Evolutionary conservation across 176 grass and related monocot genomes (phyloP).

Genomic region (Eragrostis curvula): DNA sequence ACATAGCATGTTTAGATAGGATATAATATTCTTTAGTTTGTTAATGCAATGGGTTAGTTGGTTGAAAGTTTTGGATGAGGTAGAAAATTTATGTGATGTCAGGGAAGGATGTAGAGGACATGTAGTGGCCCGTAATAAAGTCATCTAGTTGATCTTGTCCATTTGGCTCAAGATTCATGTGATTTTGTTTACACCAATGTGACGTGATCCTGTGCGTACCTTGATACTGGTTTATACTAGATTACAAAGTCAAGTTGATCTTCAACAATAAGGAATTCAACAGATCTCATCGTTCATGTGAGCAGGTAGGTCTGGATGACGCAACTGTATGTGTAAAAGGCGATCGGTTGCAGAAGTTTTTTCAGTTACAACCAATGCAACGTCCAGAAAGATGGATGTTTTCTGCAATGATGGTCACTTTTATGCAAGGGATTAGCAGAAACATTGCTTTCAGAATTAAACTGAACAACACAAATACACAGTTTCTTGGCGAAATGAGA

Average conservation of each 20-base stretch:
- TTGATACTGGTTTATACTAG: neutral
- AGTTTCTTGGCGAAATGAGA: too few relatives aligned
- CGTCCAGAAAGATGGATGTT: neutral
- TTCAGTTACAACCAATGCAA: neutral
- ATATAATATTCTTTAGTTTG: neutral
- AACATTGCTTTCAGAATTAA: neutral
- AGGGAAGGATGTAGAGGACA: constrained; percentile 16
- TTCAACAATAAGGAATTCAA: constrained; percentile 31
- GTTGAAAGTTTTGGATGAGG: constrained; percentile 25
- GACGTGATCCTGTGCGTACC: constrained; percentile 27
- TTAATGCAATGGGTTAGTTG: constrained; percentile 22
- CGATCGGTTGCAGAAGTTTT: neutral
- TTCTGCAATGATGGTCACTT: neutral
- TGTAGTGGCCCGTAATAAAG: constrained; percentile 39
- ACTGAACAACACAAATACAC: neutral
- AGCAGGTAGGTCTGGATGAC: neutral
- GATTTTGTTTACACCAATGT: constrained; percentile 30
- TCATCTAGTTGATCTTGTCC: constrained; percentile 28
- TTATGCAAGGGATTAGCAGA: neutral
- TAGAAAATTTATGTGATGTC: constrained; percentile 42
- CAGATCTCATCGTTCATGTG: constrained; percentile 13
- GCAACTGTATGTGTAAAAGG: neutral
- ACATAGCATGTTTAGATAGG: constrained; percentile 34
- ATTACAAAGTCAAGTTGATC: constrained; percentile 19
- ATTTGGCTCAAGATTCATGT: constrained; percentile 21